phyloP scores from a whole-genome alignment of 331 rosid species.

The Malus hybrid region DNA sequence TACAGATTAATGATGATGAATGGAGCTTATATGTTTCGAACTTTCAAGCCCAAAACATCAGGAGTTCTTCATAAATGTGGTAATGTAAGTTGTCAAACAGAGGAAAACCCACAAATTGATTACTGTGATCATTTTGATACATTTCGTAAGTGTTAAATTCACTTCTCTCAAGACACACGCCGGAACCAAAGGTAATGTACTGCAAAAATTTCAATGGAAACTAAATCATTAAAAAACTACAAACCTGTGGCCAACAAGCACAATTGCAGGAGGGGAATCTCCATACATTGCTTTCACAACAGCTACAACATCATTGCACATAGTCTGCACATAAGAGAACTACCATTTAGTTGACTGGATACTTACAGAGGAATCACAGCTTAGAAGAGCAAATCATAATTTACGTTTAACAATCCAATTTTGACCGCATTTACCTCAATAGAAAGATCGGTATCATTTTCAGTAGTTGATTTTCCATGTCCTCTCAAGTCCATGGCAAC shows the following conservation, averaged over 20 bases:
- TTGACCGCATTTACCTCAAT: slow-evolving; percentile 49
- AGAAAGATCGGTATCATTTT: slow-evolving; percentile 73
- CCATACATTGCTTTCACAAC: slow-evolving; percentile 70
- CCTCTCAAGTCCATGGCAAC: slow-evolving; percentile 95
- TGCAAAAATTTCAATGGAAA: neutral
- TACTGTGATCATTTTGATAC: neutral
- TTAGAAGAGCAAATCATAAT: neutral
- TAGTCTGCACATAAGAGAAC: slow-evolving; percentile 54
- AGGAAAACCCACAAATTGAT: neutral
- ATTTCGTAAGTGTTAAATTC: neutral
- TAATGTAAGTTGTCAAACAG: neutral
- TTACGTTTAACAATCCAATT: neutral
- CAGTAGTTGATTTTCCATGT: slow-evolving; percentile 79
- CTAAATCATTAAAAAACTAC: slow-evolving; percentile 2
- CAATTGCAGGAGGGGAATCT: slow-evolving; percentile 76
- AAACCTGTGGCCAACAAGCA: slow-evolving; percentile 96
- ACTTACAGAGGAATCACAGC: neutral
- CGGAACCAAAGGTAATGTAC: neutral
- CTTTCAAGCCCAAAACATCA: neutral
- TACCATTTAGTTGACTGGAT: neutral
- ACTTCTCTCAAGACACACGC: neutral
- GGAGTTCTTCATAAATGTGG: neutral
- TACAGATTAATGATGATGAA: neutral
- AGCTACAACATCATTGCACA: slow-evolving; percentile 82
- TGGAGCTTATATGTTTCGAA: neutral